A percentile compares a stretch with the other conserved stretches of the same genome.
Evolutionary conservation across 441 rosid species (phyloP).

Genomic region (Breynia disticha): DNA sequence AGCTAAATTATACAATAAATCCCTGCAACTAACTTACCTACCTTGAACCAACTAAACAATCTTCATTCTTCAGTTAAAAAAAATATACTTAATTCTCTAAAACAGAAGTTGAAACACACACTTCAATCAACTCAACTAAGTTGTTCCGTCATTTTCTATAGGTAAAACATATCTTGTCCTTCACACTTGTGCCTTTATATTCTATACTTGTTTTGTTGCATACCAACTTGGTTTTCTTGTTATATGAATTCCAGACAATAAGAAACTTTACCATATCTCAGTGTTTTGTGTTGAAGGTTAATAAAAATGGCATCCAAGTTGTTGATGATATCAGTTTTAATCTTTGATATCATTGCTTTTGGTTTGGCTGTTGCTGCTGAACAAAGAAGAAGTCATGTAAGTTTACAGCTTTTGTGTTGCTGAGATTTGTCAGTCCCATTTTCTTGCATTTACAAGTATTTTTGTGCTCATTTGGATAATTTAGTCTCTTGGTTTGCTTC

Average conservation of each 20-base stretch:
- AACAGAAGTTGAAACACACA: too few relatives aligned
- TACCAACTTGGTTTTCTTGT: too few relatives aligned
- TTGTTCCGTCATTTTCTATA: too few relatives aligned
- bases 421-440: background rate
- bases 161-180: too few relatives aligned
- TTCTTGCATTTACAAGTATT: background rate
- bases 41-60: too few relatives aligned
- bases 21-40: too few relatives aligned
- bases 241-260: background rate
- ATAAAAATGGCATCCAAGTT: constrained; percentile 54
- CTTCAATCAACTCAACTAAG: too few relatives aligned
- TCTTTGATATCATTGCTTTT: constrained; percentile 75
- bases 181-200: too few relatives aligned
- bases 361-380: constrained; percentile 92
- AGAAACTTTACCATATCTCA: constrained; percentile 12
- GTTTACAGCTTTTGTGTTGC: constrained; percentile 9
- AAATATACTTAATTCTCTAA: too few relatives aligned
- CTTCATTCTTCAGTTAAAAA: too few relatives aligned
- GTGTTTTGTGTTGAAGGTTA: constrained; percentile 14
- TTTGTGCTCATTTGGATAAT: background rate
- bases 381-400: constrained; percentile 77
- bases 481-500: background rate
- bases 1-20: too few relatives aligned
- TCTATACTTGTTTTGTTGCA: too few relatives aligned
- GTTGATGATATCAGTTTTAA: constrained; percentile 49